Evolutionary conservation across 331 rosid genomes (phyloP).

Genomic region (Acacia pycnantha): DNA sequence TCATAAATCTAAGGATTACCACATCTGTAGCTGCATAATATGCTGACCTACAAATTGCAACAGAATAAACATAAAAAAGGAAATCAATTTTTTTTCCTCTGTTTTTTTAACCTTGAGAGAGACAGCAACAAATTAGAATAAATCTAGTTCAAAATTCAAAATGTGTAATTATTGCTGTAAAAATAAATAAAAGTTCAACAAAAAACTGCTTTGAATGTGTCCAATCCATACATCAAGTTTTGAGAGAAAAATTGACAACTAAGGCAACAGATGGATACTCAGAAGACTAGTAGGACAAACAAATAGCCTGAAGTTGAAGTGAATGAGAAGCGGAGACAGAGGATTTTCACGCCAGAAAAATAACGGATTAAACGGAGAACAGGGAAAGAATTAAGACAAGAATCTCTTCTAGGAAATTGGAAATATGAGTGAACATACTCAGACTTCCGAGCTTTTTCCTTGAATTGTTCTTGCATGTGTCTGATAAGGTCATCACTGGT

Average conservation of each 20-base stretch:
- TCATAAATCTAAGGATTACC: conserved; percentile 92
- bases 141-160: conserved; percentile 24
- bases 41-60: conserved; percentile 74
- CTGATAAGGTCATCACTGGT: conserved; percentile 94
- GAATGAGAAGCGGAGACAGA: background rate
- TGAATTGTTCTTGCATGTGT: conserved; percentile 97
- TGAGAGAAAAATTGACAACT: background rate
- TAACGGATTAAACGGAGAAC: background rate
- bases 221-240: conserved; percentile 24
- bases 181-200: background rate
- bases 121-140: background rate
- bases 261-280: conserved; percentile 24
- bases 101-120: background rate
- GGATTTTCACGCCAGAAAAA: conserved; percentile 20
- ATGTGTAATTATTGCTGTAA: background rate
- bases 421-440: conserved; percentile 66
- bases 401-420: conserved; percentile 19
- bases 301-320: conserved; percentile 17
- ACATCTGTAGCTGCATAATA: conserved; percentile 96
- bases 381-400: conserved; percentile 22
- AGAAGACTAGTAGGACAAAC: conserved; percentile 8
- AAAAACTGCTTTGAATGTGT: background rate
- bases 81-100: background rate
- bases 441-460: conserved; percentile 95
- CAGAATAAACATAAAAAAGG: conserved; percentile 27